A percentile compares a stretch with the other conserved stretches of the same genome.
Evolutionary conservation across 192 early-diverging fungal species (phyloP).

Genomic region (Linderina pennispora): DNA sequence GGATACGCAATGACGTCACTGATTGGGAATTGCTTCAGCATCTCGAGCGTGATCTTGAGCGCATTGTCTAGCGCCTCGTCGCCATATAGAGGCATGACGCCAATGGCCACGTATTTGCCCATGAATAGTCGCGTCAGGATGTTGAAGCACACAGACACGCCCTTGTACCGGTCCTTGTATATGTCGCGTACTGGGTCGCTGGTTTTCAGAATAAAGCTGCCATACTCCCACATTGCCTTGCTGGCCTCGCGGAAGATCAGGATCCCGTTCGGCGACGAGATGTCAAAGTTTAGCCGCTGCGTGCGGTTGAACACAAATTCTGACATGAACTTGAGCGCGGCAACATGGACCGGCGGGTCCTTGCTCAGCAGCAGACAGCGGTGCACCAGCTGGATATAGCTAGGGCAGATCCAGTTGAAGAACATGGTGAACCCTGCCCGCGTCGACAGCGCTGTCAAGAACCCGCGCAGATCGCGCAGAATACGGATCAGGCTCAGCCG

Average conservation of each 20-base stretch:
- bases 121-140: slow-evolving; percentile 62
- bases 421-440: slow-evolving; percentile 59
- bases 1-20: slow-evolving; percentile 65
- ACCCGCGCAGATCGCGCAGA: slow-evolving; percentile 74
- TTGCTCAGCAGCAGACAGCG: slow-evolving; percentile 57
- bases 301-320: slow-evolving; percentile 81
- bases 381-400: slow-evolving; percentile 57
- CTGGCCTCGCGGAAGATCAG: slow-evolving; percentile 85
- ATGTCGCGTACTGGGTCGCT: slow-evolving; percentile 23
- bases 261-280: slow-evolving; percentile 81
- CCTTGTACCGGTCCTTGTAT: slow-evolving; percentile 65
- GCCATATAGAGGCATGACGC: slow-evolving; percentile 83
- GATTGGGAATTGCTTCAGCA: slow-evolving; percentile 68
- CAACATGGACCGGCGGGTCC: slow-evolving; percentile 55
- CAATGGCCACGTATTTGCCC: slow-evolving; percentile 86
- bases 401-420: slow-evolving; percentile 84
- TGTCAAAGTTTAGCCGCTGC: slow-evolving; percentile 77
- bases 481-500: slow-evolving; percentile 48
- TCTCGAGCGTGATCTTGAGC: slow-evolving; percentile 54
- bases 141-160: slow-evolving; percentile 66
- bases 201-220: slow-evolving; percentile 26
- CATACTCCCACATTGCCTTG: slow-evolving; percentile 55
- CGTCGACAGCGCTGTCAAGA: slow-evolving; percentile 59
- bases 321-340: slow-evolving; percentile 67
- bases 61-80: slow-evolving; percentile 71